These are phyloP conservation scores for Agrocybe chaxingu DNA, from an alignment of 768 basidiomycete species.

Conservation along the genomic window DNA sequence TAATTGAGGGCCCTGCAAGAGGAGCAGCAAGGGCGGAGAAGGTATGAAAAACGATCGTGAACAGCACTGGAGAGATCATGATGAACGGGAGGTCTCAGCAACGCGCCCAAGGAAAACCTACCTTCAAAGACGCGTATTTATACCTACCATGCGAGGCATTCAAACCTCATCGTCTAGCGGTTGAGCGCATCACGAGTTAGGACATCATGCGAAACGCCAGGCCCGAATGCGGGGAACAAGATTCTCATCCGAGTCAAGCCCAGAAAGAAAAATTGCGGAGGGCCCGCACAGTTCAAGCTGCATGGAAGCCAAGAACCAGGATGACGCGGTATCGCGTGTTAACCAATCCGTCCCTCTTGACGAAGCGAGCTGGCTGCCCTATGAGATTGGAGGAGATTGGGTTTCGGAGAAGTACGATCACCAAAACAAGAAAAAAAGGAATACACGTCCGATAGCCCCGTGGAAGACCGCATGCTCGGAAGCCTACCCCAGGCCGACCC, in stretches of 20 bases:
- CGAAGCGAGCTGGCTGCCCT: no score
- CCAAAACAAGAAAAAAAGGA: no score
- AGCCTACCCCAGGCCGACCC: no score
- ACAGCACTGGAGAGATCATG: slow-evolving; percentile 16
- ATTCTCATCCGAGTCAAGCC: background rate
- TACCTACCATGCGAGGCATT: background rate
- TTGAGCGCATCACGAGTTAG: background rate
- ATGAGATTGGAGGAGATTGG: no score
- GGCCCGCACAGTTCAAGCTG: background rate
- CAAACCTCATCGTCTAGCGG: background rate
- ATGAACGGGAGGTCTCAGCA: slow-evolving; percentile 2
- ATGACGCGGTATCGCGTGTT: no score
- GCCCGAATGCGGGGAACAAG: background rate
- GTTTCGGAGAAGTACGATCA: no score
- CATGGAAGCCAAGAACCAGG: background rate
- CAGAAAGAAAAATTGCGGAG: background rate
- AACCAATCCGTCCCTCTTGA: no score
- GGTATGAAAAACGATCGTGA: slow-evolving; percentile 14
- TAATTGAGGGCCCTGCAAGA: slow-evolving; percentile 30
- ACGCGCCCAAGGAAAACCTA: background rate
- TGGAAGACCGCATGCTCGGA: no score
- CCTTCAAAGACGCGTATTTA: background rate
- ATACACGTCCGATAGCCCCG: no score
- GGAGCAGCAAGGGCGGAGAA: slow-evolving; percentile 17
- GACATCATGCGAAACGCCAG: background rate